These are phyloP conservation scores for Penicillium occitanis DNA, from an alignment of 2,329 filamentous ascomycete species.

Conservation along the genomic window DNA sequence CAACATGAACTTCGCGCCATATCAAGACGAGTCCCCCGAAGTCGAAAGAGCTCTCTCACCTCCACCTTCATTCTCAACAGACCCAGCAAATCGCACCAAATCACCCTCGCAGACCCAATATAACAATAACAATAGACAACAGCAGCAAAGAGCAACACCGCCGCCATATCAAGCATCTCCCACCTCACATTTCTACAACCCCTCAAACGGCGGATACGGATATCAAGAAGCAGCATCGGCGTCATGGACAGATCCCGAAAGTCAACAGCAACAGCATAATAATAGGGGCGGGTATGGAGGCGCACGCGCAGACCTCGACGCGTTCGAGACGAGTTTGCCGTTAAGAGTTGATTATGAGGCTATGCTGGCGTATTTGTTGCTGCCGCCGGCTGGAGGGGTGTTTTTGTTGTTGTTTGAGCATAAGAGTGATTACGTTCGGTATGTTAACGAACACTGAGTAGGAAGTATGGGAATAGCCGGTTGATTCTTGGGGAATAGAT, in stretches of 20 bases:
- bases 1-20: slow-evolving; percentile 89
- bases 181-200: background rate
- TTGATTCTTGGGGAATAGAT: slow-evolving; percentile 52
- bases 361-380: slow-evolving; percentile 77
- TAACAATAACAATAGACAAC: slow-evolving; percentile 3
- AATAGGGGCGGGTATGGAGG: slow-evolving; percentile 44
- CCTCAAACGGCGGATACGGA: slow-evolving; percentile 12
- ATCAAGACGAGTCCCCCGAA: slow-evolving; percentile 90
- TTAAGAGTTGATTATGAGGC: slow-evolving; percentile 88
- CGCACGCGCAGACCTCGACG: slow-evolving; percentile 64
- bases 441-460: slow-evolving; percentile 25
- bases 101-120: slow-evolving; percentile 45
- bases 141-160: slow-evolving; percentile 4
- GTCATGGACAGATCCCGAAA: slow-evolving; percentile 21
- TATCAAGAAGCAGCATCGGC: slow-evolving; percentile 14
- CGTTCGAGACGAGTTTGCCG: slow-evolving; percentile 86
- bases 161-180: slow-evolving; percentile 13
- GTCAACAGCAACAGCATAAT: slow-evolving; percentile 23
- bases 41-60: slow-evolving; percentile 77
- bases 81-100: slow-evolving; percentile 43
- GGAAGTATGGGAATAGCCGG: background rate
- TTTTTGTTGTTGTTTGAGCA: slow-evolving; percentile 82
- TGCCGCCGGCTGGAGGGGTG: slow-evolving; percentile 84
- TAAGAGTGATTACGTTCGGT: slow-evolving; percentile 97
- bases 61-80: slow-evolving; percentile 47